Percentiles rank a stretch among this genome's conserved stretches.
These are phyloP conservation scores for Podospora conica DNA, from an alignment of 495 filamentous ascomycete genomes.

Conservation along the genomic window DNA sequence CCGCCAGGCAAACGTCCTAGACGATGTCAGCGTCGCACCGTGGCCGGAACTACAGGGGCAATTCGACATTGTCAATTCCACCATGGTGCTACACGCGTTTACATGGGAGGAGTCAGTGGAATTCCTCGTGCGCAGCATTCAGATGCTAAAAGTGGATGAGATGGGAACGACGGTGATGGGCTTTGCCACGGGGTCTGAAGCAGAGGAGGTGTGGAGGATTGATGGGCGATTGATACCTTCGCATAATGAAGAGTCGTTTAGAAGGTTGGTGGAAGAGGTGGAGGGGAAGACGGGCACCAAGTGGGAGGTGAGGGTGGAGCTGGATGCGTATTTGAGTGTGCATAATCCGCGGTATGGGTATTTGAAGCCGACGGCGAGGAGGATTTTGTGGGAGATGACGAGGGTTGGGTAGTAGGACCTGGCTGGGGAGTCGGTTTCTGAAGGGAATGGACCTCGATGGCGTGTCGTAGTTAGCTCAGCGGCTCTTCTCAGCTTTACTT, in stretches of 20 bases:
- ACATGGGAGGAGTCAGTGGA: conserved; percentile 34
- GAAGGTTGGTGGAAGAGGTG: conserved; percentile 39
- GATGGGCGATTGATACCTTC: conserved; percentile 22
- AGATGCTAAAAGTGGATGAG: conserved; percentile 34
- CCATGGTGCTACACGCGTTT: conserved; percentile 43
- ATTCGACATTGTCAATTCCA: conserved; percentile 37
- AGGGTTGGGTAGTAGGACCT: background rate
- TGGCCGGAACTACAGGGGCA: conserved; percentile 14
- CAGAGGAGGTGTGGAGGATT: background rate
- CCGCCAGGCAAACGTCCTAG: conserved; percentile 29
- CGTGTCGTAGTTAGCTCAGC: too few species aligned
- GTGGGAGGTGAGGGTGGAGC: conserved; percentile 23
- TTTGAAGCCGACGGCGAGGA: conserved; percentile 14
- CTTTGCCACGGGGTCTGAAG: background rate
- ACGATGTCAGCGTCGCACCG: conserved; percentile 6
- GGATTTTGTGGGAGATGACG: conserved; percentile 20
- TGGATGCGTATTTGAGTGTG: background rate
- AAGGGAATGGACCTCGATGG: too few species aligned
- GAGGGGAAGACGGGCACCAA: conserved; percentile 33
- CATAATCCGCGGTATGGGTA: conserved; percentile 10
- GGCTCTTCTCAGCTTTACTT: too few species aligned
- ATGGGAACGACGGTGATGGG: conserved; percentile 24
- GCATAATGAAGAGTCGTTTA: conserved; percentile 38
- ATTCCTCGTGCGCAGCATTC: conserved; percentile 23
- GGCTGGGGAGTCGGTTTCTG: too few species aligned